Conservation (phyloP, 1,284 basidiomycete species). For the Heterobasidion irregulare region DNA sequence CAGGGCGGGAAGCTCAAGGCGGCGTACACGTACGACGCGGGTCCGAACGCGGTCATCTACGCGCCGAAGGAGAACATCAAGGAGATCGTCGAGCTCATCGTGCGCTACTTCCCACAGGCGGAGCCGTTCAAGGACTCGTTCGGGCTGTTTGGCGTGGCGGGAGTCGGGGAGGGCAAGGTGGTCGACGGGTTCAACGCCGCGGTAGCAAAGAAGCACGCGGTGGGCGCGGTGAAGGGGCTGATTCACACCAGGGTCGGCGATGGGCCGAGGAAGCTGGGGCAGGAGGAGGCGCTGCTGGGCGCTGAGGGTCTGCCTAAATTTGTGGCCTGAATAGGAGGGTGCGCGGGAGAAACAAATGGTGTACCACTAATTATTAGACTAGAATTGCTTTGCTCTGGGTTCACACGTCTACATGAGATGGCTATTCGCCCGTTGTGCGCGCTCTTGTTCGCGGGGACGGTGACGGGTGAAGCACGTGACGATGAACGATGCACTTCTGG, state of each 20-base stretch:
- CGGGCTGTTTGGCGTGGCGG: conserved; percentile 40
- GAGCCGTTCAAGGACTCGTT: conserved; percentile 74
- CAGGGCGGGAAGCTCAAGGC: conserved; percentile 65
- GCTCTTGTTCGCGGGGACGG: too few species aligned
- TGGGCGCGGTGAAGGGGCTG: conserved; percentile 77
- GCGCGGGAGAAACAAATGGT: not conserved
- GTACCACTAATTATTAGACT: not conserved
- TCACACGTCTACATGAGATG: not conserved
- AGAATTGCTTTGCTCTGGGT: not conserved
- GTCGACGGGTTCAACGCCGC: conserved; percentile 70
- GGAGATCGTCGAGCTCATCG: conserved; percentile 69
- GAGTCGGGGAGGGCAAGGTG: conserved; percentile 35
- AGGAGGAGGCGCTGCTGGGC: conserved; percentile 49
- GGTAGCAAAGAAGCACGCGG: conserved; percentile 66
- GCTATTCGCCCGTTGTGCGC: too few species aligned
- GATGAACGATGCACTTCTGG: not conserved
- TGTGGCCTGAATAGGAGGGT: conserved; percentile 6
- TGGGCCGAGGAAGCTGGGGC: conserved; percentile 66
- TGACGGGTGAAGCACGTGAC: too few species aligned
- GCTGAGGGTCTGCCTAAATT: conserved; percentile 46
- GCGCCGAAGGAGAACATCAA: conserved; percentile 72
- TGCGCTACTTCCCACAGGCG: conserved; percentile 79
- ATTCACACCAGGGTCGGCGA: conserved; percentile 92
- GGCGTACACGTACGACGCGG: conserved; percentile 98
- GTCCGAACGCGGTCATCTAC: conserved; percentile 98